Percentiles rank a stretch among this genome's conserved stretches.
phyloP scores from a whole-genome alignment of 495 filamentous ascomycete genomes.

The Xylaria intraflava region DNA sequence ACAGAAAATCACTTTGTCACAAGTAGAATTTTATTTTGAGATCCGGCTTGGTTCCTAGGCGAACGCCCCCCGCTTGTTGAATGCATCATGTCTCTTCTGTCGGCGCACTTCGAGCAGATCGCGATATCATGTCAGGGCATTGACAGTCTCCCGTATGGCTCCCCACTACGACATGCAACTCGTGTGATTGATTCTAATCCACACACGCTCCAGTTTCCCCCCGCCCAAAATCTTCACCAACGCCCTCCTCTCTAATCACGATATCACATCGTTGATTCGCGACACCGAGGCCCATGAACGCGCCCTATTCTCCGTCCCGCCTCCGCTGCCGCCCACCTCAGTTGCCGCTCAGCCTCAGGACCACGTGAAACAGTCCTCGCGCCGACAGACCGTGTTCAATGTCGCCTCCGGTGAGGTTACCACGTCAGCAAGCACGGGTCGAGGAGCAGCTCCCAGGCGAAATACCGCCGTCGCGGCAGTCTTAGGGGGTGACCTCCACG shows the following conservation, averaged over 20 bases:
- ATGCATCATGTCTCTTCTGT: constrained; percentile 61
- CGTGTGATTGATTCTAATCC: background rate
- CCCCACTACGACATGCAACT: background rate
- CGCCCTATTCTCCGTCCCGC: constrained; percentile 85
- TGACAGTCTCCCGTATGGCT: constrained; percentile 68
- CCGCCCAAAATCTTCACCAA: constrained; percentile 94
- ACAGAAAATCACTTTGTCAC: too few relatives aligned
- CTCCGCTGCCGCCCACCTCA: constrained; percentile 50
- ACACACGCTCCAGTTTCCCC: constrained; percentile 57
- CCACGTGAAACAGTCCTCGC: constrained; percentile 26
- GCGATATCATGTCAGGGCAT: constrained; percentile 74
- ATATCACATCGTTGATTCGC: constrained; percentile 90
- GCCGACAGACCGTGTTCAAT: constrained; percentile 51
- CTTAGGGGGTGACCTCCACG: constrained; percentile 78
- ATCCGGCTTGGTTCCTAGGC: too few relatives aligned
- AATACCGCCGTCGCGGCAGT: constrained; percentile 88
- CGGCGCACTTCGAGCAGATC: constrained; percentile 87
- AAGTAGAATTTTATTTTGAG: too few relatives aligned
- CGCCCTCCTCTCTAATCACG: constrained; percentile 75
- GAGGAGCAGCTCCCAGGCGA: constrained; percentile 50
- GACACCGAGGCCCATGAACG: constrained; percentile 95
- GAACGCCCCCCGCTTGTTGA: background rate
- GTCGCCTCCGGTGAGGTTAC: constrained; percentile 49
- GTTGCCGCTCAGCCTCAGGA: constrained; percentile 26
- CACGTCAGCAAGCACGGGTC: constrained; percentile 36